Percentiles rank a stretch among this genome's conserved stretches.
Conservation (phyloP, 2,329 filamentous ascomycete species). For the Chaetomium sp. region DNA sequence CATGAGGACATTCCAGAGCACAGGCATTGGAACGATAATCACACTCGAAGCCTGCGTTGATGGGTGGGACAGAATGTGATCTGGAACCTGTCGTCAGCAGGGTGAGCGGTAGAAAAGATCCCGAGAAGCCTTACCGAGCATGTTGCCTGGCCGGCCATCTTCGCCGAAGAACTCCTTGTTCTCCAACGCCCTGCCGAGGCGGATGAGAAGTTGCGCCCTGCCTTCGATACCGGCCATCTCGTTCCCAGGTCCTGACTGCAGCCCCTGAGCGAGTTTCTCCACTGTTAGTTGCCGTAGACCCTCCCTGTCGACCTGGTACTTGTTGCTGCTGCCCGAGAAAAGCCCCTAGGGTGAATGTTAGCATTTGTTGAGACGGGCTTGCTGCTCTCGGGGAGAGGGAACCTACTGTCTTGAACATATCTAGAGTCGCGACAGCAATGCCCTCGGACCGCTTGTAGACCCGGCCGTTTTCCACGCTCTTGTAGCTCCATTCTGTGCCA, state of each 20-base stretch:
- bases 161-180: constrained; percentile 83
- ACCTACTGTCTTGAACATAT: constrained; percentile 84
- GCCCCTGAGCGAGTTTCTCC: constrained; percentile 72
- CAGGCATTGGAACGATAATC: constrained; percentile 82
- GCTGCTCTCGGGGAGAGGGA: background rate
- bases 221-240: constrained; percentile 84
- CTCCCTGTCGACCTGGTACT: constrained; percentile 84
- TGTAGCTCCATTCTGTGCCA: constrained; percentile 89
- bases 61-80: constrained; percentile 90
- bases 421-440: constrained; percentile 72
- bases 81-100: constrained; percentile 46
- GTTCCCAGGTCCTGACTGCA: constrained; percentile 83
- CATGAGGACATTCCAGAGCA: constrained; percentile 89
- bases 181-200: constrained; percentile 72
- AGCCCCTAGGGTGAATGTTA: constrained; percentile 56
- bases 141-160: constrained; percentile 84
- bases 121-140: constrained; percentile 70
- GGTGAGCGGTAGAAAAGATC: background rate
- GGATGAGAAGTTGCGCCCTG: constrained; percentile 74
- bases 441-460: constrained; percentile 85
- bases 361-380: background rate
- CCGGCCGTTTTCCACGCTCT: constrained; percentile 83
- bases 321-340: constrained; percentile 85
- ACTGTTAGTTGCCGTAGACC: constrained; percentile 75
- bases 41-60: constrained; percentile 86